Percentiles rank a stretch among this genome's conserved stretches.
These are phyloP conservation scores for Solanum hybrid DNA, from an alignment of 305 asterid species.

Conservation along the genomic window DNA sequence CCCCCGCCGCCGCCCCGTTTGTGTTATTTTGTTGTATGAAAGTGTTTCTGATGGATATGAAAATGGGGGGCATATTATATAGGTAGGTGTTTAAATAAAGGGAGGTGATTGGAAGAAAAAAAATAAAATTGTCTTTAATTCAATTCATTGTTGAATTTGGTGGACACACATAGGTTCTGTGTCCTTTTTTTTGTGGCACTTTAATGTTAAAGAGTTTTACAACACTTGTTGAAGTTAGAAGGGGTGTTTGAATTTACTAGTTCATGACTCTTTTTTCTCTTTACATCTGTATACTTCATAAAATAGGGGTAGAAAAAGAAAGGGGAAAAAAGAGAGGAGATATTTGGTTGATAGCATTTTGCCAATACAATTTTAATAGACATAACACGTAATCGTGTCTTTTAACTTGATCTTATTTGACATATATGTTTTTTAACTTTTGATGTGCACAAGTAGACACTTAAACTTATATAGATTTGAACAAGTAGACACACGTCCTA, in stretches of 20 bases:
- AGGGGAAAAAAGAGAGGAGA: neutral
- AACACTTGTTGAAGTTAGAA: too few species aligned
- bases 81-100: slow-evolving; percentile 4
- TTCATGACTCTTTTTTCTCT: neutral
- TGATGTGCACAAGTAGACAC: too few species aligned
- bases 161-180: slow-evolving; percentile 2
- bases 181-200: neutral
- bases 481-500: neutral
- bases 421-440: too few species aligned
- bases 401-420: neutral
- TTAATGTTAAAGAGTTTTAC: neutral
- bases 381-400: fast-evolving
- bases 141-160: neutral
- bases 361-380: neutral
- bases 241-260: neutral
- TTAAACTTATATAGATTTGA: too few species aligned
- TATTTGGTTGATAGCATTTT: neutral
- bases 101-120: slow-evolving; percentile 2
- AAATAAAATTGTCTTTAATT: neutral
- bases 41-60: neutral
- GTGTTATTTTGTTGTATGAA: neutral
- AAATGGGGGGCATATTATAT: neutral
- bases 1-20: too few species aligned
- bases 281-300: neutral
- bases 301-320: neutral